Percentiles rank a stretch among this genome's conserved stretches.
phyloP scores from a whole-genome alignment of 257 asterid genomes.

The Mentha longifolia region DNA sequence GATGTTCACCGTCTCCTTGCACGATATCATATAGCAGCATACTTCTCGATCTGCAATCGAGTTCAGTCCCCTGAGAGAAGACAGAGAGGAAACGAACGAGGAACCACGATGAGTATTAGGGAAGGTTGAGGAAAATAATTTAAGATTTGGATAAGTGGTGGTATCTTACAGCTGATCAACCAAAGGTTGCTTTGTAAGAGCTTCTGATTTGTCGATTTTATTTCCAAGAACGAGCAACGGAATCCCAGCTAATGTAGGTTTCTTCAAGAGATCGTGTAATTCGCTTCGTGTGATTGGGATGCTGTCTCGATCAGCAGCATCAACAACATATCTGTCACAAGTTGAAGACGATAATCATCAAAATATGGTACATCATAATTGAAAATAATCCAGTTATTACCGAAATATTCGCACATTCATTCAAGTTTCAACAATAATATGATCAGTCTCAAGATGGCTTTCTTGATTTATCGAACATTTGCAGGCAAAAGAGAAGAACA shows the following conservation, averaged over 20 bases:
- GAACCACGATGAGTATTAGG: neutral
- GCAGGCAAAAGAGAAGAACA: neutral
- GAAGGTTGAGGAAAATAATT: neutral
- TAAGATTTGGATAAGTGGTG: neutral
- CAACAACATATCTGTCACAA: slow-evolving; percentile 76
- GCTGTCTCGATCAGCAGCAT: slow-evolving; percentile 95
- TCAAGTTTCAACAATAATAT: too few species aligned
- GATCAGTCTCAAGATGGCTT: neutral
- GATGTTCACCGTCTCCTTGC: slow-evolving; percentile 83
- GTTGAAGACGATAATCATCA: neutral
- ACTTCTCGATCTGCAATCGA: slow-evolving; percentile 78
- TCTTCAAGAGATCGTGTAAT: slow-evolving; percentile 72
- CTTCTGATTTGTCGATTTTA: slow-evolving; percentile 92
- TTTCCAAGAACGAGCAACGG: slow-evolving; percentile 89
- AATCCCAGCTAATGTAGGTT: slow-evolving; percentile 72
- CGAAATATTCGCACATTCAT: too few species aligned
- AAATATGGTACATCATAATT: too few species aligned
- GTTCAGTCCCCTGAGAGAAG: slow-evolving; percentile 54
- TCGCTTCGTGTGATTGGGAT: slow-evolving; percentile 81
- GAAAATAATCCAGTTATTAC: too few species aligned
- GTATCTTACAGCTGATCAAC: slow-evolving; percentile 82
- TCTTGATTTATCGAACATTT: neutral
- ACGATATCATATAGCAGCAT: slow-evolving; percentile 94
- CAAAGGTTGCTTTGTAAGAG: slow-evolving; percentile 69
- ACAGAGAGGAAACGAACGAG: neutral